phyloP scores from a whole-genome alignment of 31 red algal species.

The Odonthalia washingtoniensis region DNA sequence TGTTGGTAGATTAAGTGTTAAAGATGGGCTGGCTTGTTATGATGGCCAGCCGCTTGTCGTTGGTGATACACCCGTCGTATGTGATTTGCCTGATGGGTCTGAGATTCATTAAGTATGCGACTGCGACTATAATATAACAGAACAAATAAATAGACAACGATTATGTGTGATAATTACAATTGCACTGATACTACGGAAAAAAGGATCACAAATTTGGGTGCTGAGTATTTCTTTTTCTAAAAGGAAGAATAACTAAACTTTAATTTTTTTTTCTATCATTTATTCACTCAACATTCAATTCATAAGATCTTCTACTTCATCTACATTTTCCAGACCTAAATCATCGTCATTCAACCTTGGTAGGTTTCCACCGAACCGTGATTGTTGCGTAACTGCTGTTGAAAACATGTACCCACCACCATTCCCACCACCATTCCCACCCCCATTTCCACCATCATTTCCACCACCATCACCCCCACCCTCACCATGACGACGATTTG shows the following conservation, averaged over 20 bases:
- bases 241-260: no score
- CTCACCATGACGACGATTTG: not conserved
- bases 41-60: constrained; percentile 41
- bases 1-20: constrained; percentile 56
- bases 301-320: constrained; percentile 31
- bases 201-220: no score
- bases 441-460: no score
- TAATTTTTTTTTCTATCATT: not conserved
- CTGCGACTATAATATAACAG: no score
- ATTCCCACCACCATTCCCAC: no score
- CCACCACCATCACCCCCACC: no score
- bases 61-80: constrained; percentile 38
- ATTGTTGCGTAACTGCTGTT: not conserved
- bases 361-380: not conserved
- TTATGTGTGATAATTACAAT: no score
- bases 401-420: not conserved
- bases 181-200: no score
- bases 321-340: constrained; percentile 31
- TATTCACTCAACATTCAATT: no score
- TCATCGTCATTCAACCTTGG: constrained; percentile 28
- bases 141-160: no score
- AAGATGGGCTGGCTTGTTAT: constrained; percentile 49
- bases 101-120: constrained; percentile 80
- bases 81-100: constrained; percentile 72
- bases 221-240: no score